phyloP scores from a whole-genome alignment of 208 protist genomes.

The Trypanosoma cruzi region DNA sequence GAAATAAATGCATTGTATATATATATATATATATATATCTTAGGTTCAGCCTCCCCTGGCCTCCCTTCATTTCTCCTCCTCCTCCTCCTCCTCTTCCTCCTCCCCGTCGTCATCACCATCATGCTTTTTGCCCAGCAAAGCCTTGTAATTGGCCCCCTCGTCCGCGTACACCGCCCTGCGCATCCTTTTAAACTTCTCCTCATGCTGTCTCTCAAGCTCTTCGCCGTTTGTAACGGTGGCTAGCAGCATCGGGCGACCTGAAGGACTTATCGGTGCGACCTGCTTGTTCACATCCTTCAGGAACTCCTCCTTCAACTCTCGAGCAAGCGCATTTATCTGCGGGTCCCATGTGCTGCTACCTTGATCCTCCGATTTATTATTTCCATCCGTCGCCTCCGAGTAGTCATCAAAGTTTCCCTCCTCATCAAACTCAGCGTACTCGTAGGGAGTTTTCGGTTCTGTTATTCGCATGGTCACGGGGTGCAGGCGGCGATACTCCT shows the following conservation, averaged over 20 bases:
- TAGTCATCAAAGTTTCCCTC: slow-evolving; percentile 25
- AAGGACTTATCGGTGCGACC: slow-evolving; percentile 51
- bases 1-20: too few relatives aligned
- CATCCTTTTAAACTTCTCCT: slow-evolving; percentile 72
- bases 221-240: slow-evolving; percentile 53
- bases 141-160: slow-evolving; percentile 85
- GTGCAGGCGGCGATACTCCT: slow-evolving; percentile 80
- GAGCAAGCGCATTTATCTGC: slow-evolving; percentile 61
- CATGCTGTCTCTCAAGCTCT: slow-evolving; percentile 48
- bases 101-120: slow-evolving; percentile 48
- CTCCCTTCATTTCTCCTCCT: background rate
- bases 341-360: slow-evolving; percentile 60
- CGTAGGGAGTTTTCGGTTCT: slow-evolving; percentile 89
- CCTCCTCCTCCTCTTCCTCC: background rate
- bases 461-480: slow-evolving; percentile 87
- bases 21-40: too few relatives aligned
- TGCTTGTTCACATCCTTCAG: slow-evolving; percentile 30
- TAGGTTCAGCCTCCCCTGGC: too few relatives aligned
- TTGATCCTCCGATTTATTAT: slow-evolving; percentile 18
- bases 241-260: slow-evolving; percentile 68
- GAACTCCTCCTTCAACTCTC: slow-evolving; percentile 57
- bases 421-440: slow-evolving; percentile 52
- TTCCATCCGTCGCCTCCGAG: slow-evolving; percentile 10
- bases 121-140: slow-evolving; percentile 36
- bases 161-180: slow-evolving; percentile 88